phyloP scores from a whole-genome alignment of 1,284 basidiomycete species.

The Papiliotrema laurentii region DNA sequence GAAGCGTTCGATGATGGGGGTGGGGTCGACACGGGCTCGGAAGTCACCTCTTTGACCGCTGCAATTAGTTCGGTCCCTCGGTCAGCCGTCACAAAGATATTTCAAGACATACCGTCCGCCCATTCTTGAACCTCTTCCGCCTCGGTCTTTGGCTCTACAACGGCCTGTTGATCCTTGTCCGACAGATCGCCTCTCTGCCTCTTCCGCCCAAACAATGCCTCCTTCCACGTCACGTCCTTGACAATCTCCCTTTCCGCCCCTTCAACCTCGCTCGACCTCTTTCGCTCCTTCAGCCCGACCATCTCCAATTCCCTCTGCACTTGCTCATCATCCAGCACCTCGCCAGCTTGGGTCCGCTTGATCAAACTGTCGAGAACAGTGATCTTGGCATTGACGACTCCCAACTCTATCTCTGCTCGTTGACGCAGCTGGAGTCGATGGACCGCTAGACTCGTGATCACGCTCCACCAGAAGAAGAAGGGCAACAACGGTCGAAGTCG shows the following conservation, averaged over 20 bases:
- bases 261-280: constrained; percentile 13
- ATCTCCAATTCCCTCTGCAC: constrained; percentile 45
- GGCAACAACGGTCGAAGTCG: constrained; percentile 42
- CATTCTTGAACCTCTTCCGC: constrained; percentile 18
- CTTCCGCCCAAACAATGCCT: constrained; percentile 40
- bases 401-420: constrained; percentile 23
- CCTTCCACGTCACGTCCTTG: constrained; percentile 39
- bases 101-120: background rate
- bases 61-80: background rate
- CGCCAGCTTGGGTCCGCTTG: constrained; percentile 15
- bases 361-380: constrained; percentile 33
- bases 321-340: constrained; percentile 28
- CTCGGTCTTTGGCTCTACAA: too few relatives aligned
- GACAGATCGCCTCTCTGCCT: constrained; percentile 14
- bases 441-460: constrained; percentile 43
- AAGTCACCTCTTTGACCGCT: background rate
- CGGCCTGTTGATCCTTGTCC: too few relatives aligned
- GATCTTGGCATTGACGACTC: constrained; percentile 31
- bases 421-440: constrained; percentile 35
- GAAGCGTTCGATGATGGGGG: background rate
- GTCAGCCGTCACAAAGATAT: background rate
- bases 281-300: constrained; percentile 44
- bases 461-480: constrained; percentile 45
- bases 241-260: constrained; percentile 13
- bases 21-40: background rate